phyloP scores from a whole-genome alignment of 1,139 yeast species.

The Yamadazyma diddensiae region DNA sequence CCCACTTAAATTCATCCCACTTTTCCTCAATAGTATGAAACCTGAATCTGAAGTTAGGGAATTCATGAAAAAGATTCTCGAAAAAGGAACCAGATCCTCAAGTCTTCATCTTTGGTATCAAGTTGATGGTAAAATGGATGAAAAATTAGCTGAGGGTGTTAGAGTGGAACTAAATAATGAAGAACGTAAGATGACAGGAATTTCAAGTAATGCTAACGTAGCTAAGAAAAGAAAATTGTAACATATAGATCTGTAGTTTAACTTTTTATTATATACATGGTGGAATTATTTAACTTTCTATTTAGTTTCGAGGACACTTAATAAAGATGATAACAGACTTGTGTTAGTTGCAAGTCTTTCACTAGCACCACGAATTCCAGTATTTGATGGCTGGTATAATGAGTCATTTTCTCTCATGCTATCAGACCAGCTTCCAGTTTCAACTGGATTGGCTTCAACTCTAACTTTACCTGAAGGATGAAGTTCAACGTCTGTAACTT shows the following conservation, averaged over 20 bases:
- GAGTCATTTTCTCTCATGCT: constrained; percentile 17
- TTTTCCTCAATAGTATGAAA: constrained; percentile 67
- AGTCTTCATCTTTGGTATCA: constrained; percentile 79
- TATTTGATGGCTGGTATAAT: constrained; percentile 29
- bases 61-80: constrained; percentile 60
- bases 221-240: constrained; percentile 26
- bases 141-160: constrained; percentile 47
- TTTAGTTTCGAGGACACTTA: constrained; percentile 13
- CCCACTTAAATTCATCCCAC: constrained; percentile 64
- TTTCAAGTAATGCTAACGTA: constrained; percentile 10
- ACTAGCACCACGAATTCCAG: constrained; percentile 30
- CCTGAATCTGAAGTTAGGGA: constrained; percentile 53
- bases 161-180: constrained; percentile 38
- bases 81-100: constrained; percentile 58
- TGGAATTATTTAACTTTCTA: constrained; percentile 1
- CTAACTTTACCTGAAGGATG: constrained; percentile 36
- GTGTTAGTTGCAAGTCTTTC: constrained; percentile 37
- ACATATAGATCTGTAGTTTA: constrained; percentile 1
- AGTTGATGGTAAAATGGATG: constrained; percentile 76
- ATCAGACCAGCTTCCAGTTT: constrained; percentile 42
- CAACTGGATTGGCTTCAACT: constrained; percentile 40
- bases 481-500: constrained; percentile 39
- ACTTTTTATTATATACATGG: constrained; percentile 6
- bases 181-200: constrained; percentile 43
- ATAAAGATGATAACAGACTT: constrained; percentile 15